A percentile compares a stretch with the other conserved stretches of the same genome.
These are phyloP conservation scores for Suhomyces vadensis DNA, from an alignment of 805 yeast genomes.

Conservation along the genomic window DNA sequence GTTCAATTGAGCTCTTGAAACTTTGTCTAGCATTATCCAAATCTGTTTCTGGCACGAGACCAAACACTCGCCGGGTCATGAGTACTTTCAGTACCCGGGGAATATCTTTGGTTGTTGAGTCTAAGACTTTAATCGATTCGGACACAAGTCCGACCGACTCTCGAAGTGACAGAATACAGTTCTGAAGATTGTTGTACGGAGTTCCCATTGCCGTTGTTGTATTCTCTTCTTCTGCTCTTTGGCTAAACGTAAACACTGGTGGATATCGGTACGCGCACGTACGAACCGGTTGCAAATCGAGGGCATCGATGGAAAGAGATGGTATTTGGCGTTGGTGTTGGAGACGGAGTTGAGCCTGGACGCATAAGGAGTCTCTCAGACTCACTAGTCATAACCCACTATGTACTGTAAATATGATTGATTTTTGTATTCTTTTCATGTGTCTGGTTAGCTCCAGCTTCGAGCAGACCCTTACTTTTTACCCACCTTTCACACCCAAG, in stretches of 20 bases:
- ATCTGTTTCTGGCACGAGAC: constrained; percentile 51
- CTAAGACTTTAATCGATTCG: constrained; percentile 34
- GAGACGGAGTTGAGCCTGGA: too few species aligned
- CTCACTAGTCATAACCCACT: too few species aligned
- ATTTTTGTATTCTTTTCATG: too few species aligned
- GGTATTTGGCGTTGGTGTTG: too few species aligned
- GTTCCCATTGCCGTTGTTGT: background rate
- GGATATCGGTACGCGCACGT: background rate
- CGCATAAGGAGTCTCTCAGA: too few species aligned
- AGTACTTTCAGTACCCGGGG: constrained; percentile 41
- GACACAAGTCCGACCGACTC: constrained; percentile 36
- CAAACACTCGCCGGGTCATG: constrained; percentile 49
- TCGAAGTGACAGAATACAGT: constrained; percentile 33
- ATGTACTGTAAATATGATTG: too few species aligned
- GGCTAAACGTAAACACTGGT: background rate
- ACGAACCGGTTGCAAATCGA: too few species aligned
- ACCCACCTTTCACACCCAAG: too few species aligned
- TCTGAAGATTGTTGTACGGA: constrained; percentile 14
- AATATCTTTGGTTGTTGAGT: constrained; percentile 40
- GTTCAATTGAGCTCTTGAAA: constrained; percentile 40
- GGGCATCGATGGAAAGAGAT: too few species aligned
- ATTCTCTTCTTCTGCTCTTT: background rate
- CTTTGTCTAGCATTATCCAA: constrained; percentile 40
- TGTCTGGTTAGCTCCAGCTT: too few species aligned
- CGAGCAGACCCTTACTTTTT: too few species aligned